phyloP scores from a whole-genome alignment of 2,329 filamentous ascomycete genomes.

The Plenodomus biglobosus region DNA sequence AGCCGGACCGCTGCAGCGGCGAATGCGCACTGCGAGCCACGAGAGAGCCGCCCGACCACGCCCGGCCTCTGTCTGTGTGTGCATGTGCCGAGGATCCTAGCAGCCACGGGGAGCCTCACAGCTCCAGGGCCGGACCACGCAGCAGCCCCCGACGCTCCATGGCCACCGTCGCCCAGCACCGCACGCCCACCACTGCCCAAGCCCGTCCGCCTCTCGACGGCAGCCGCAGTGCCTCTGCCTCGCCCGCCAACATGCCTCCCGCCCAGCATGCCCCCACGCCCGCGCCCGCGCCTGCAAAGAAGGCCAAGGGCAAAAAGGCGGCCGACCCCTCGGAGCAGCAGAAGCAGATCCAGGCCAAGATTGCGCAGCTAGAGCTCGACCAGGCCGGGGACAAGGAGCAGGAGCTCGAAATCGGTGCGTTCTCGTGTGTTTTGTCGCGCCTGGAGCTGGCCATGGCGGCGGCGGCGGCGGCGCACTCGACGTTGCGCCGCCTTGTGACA shows the following conservation, averaged over 20 bases:
- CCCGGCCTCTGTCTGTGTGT: not conserved
- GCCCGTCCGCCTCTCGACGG: slow-evolving; percentile 45
- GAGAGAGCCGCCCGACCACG: not conserved
- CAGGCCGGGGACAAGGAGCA: slow-evolving; percentile 92
- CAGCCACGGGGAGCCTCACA: slow-evolving; percentile 19
- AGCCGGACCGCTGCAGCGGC: slow-evolving; percentile 12
- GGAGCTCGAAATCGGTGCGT: slow-evolving; percentile 86
- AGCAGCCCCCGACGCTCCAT: slow-evolving; percentile 27
- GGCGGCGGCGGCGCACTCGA: slow-evolving; percentile 9
- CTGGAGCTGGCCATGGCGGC: slow-evolving; percentile 6
- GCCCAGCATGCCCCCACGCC: slow-evolving; percentile 53
- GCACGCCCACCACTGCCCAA: slow-evolving; percentile 34
- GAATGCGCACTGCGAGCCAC: slow-evolving; percentile 13
- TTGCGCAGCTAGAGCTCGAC: slow-evolving; percentile 93
- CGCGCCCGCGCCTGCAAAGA: slow-evolving; percentile 64
- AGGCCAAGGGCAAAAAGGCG: slow-evolving; percentile 80
- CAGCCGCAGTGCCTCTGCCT: slow-evolving; percentile 45
- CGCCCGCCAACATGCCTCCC: slow-evolving; percentile 48
- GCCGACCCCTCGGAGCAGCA: slow-evolving; percentile 86
- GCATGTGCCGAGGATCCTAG: slow-evolving; percentile 10
- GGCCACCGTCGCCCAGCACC: slow-evolving; percentile 43
- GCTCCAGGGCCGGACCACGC: slow-evolving; percentile 15
- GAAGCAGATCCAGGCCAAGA: slow-evolving; percentile 87
- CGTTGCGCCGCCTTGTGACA: slow-evolving; percentile 6
- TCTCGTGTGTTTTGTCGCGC: slow-evolving; percentile 5